Evolutionary conservation across 176 grass and related monocot species (phyloP), one percentile per base, ranked within the genome.

Genomic region (Elaeis guineensis): DNA sequence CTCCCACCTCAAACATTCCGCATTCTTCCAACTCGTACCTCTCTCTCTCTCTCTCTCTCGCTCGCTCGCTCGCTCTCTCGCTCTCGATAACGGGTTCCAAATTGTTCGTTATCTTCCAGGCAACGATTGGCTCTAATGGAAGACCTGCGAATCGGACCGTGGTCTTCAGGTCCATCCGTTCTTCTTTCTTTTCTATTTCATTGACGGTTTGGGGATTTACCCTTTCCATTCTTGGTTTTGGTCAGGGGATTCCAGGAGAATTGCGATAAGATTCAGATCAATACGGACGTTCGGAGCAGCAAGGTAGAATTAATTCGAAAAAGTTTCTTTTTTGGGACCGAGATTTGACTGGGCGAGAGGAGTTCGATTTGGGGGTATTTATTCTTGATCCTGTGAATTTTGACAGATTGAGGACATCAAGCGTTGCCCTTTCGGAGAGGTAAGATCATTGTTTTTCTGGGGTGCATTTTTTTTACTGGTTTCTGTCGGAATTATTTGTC

Each of bases 81-180:
- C 35, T 44, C 35, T 44, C 35, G 35, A 44, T 44, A 12, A 12
- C 9, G 35, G 35, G 2, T 44, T 44, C 35, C 35, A 44, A 44
- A 44, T 44, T 44, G 35, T 44, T 44, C 9, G 35, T 54, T 62
- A 39, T 51, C 12, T 72, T 64, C 17, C 75, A 90, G 86, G 91
- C 90, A 23, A 95, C 83, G 39, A 54, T 90, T 58, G 65, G 80
- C 28, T 21, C 52, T 9, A 69, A 72, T 50, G 80, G 90, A 6
- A 82, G 71, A 44, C 91, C 86, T 17, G 79, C 91, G 3, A 90
- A 95, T 65, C 86, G 91, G 29, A 95, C 91, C 23, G 86, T 95
- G 50, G 91, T 95, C 22, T 90, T 90, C 77, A 90, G 90, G 86
- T 95, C 14, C 1, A 16, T 44, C 35, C 6, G 35, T 44, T 44